Evolutionary conservation across 2,329 filamentous ascomycete genomes (phyloP).

Genomic region (Xylaria sp.): DNA sequence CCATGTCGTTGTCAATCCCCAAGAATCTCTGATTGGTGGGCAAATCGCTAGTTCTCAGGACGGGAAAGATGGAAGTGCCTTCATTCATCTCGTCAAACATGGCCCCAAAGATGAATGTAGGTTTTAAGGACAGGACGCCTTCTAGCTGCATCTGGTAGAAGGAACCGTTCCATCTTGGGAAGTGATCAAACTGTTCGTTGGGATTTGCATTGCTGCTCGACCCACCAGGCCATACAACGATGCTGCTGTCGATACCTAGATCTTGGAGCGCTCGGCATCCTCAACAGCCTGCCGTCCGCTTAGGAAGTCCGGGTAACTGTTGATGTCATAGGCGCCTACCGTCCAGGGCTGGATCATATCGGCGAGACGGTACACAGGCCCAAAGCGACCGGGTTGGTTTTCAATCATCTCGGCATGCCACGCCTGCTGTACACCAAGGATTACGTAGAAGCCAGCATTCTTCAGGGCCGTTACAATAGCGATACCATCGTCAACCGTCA

Average conservation of each 20-base stretch:
- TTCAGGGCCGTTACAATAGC: constrained; percentile 36
- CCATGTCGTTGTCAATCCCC: constrained; percentile 36
- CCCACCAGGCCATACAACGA: constrained; percentile 38
- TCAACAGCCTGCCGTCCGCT: constrained; percentile 35
- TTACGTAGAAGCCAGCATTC: constrained; percentile 35
- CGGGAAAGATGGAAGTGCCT: constrained; percentile 35
- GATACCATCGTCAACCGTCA: constrained; percentile 33
- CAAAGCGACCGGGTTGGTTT: constrained; percentile 32
- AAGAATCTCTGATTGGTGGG: constrained; percentile 36
- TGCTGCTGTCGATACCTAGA: constrained; percentile 35
- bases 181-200: constrained; percentile 30
- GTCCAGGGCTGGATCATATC: constrained; percentile 40
- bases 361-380: constrained; percentile 34
- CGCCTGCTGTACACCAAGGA: constrained; percentile 37
- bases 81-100: constrained; percentile 40
- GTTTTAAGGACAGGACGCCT: constrained; percentile 34
- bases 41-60: constrained; percentile 30
- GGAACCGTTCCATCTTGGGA: constrained; percentile 36
- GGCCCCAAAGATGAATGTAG: constrained; percentile 36
- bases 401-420: constrained; percentile 37
- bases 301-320: constrained; percentile 31
- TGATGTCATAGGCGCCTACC: constrained; percentile 33
- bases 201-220: constrained; percentile 33
- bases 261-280: constrained; percentile 29
- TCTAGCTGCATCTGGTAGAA: constrained; percentile 37